phyloP scores from a whole-genome alignment of 805 yeast species.

The Yamadazyma endophytica region DNA sequence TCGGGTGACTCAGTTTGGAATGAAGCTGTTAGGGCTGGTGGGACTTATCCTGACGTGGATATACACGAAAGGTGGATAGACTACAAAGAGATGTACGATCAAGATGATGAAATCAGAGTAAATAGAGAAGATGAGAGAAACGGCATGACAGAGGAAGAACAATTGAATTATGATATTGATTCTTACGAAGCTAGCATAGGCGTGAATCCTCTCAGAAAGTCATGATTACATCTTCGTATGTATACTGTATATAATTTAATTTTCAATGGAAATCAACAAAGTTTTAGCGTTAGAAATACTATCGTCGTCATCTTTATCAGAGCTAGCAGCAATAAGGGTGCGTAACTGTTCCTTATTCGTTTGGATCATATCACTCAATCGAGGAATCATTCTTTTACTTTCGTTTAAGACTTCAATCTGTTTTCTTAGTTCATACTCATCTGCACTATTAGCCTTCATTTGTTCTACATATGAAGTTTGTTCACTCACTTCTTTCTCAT shows the following conservation, averaged over 20 bases:
- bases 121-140: constrained; percentile 20
- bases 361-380: constrained; percentile 17
- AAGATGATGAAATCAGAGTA: constrained; percentile 53
- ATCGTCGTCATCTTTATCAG: constrained; percentile 23
- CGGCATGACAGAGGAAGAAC: constrained; percentile 56
- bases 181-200: constrained; percentile 24
- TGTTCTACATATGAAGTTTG: constrained; percentile 46
- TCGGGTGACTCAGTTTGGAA: constrained; percentile 99
- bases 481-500: constrained; percentile 54
- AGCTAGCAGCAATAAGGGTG: constrained; percentile 7
- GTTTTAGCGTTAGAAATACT: constrained; percentile 19
- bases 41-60: constrained; percentile 54
- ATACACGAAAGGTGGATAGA: constrained; percentile 96
- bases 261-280: no score
- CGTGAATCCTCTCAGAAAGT: constrained; percentile 11
- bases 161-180: constrained; percentile 51
- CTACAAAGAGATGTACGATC: constrained; percentile 72
- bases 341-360: constrained; percentile 16
- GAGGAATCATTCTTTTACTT: constrained; percentile 34
- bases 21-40: constrained; percentile 85
- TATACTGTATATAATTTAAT: constrained; percentile 2
- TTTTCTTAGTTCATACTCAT: constrained; percentile 62
- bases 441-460: constrained; percentile 45
- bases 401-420: constrained; percentile 35
- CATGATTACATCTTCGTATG: constrained; percentile 28